phyloP scores from a whole-genome alignment of 345 rosid species.

The Ceriops zippeliana region DNA sequence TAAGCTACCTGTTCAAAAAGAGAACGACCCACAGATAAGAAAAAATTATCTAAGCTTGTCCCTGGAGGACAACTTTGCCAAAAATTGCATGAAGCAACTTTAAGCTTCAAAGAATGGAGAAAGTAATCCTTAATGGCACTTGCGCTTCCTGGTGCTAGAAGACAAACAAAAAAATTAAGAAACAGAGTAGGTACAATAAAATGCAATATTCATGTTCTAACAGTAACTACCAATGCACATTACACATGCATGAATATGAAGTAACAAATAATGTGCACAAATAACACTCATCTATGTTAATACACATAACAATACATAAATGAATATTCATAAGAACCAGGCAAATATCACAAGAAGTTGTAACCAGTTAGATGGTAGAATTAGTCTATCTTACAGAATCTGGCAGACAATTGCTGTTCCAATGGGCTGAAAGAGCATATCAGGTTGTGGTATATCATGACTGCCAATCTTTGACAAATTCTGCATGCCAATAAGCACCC shows the following conservation, averaged over 20 bases:
- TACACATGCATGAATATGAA: too few relatives aligned
- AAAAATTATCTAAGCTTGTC: conserved; percentile 36
- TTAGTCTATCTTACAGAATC: conserved; percentile 52
- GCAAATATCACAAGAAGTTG: background rate
- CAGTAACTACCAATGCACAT: background rate
- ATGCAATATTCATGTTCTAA: background rate
- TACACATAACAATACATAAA: too few relatives aligned
- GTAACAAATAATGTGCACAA: too few relatives aligned
- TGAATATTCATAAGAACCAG: background rate
- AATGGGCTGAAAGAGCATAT: conserved; percentile 58
- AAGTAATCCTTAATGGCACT: conserved; percentile 54
- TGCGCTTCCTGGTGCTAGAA: conserved; percentile 38
- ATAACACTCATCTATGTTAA: too few relatives aligned
- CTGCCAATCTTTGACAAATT: conserved; percentile 31
- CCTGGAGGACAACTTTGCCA: conserved; percentile 47
- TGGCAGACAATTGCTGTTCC: conserved; percentile 44
- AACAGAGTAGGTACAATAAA: background rate
- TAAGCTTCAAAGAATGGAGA: conserved; percentile 43
- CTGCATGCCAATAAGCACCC: conserved; percentile 41
- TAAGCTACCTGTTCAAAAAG: conserved; percentile 64
- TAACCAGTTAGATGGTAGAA: background rate
- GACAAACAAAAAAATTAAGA: background rate
- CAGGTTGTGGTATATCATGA: conserved; percentile 43
- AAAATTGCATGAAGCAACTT: conserved; percentile 48
- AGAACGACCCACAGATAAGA: conserved; percentile 51